Conservation (phyloP, 192 early-diverging fungal genomes). For the Backusella mclennaniae region DNA sequence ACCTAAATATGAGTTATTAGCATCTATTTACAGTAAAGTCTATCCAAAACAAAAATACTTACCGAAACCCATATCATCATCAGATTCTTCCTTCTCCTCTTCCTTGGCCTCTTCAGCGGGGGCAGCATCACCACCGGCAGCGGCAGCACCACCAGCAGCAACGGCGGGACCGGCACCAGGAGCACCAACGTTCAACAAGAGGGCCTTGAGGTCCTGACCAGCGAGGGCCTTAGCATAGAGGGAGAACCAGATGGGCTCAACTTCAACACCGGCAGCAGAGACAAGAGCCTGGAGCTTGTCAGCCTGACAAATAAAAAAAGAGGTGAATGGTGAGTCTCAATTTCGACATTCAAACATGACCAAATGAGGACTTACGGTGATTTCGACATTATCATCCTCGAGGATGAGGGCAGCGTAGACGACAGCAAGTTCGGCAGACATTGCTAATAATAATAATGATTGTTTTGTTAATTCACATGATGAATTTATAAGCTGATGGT, state of each 20-base stretch:
- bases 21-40: not conserved
- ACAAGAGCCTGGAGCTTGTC: constrained; percentile 92
- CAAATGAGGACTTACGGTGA: constrained; percentile 74
- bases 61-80: constrained; percentile 79
- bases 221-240: constrained; percentile 98
- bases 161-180: constrained; percentile 53
- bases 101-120: constrained; percentile 50
- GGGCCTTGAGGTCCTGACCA: constrained; percentile 84
- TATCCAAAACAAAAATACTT: constrained; percentile 28
- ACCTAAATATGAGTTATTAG: not conserved
- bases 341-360: not conserved
- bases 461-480: not conserved
- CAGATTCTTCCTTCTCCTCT: constrained; percentile 76
- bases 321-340: not conserved
- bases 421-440: constrained; percentile 43
- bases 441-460: constrained; percentile 1
- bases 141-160: constrained; percentile 35
- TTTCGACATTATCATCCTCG: constrained; percentile 94
- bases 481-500: no score
- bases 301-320: constrained; percentile 47
- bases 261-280: constrained; percentile 85
- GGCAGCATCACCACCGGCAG: constrained; percentile 42
- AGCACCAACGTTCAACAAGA: constrained; percentile 88
- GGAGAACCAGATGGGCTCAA: constrained; percentile 94
- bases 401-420: constrained; percentile 97